phyloP scores from a whole-genome alignment of 768 basidiomycete species.

The Psilocybe sp. region DNA sequence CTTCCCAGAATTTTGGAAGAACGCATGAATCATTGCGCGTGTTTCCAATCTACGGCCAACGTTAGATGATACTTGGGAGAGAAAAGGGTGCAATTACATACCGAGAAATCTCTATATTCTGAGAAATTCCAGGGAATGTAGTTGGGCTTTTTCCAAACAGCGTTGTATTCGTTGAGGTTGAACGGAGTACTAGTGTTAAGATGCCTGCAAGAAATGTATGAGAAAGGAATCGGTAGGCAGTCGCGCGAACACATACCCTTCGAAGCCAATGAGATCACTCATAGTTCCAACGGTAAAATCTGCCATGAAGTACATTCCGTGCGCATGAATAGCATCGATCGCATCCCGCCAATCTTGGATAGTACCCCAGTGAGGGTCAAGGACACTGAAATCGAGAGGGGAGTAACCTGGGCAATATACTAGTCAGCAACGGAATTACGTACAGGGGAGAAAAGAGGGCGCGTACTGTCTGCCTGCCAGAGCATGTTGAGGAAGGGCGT shows the following conservation, averaged over 20 bases:
- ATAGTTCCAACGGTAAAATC: slow-evolving; percentile 96
- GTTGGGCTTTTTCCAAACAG: slow-evolving; percentile 69
- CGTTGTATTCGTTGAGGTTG: slow-evolving; percentile 66
- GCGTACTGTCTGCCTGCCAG: slow-evolving; percentile 95
- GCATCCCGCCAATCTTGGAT: slow-evolving; percentile 74
- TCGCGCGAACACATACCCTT: slow-evolving; percentile 47
- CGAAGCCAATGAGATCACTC: slow-evolving; percentile 81
- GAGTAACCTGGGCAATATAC: slow-evolving; percentile 69
- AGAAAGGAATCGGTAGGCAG: slow-evolving; percentile 7
- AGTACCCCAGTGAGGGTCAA: slow-evolving; percentile 93
- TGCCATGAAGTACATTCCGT: slow-evolving; percentile 88
- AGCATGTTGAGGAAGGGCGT: slow-evolving; percentile 93
- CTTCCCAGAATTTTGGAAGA: slow-evolving; percentile 78
- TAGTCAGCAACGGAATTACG: slow-evolving; percentile 7
- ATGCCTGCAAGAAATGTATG: slow-evolving; percentile 41
- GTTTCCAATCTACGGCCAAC: slow-evolving; percentile 55
- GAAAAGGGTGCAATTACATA: slow-evolving; percentile 25
- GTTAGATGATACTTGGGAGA: slow-evolving; percentile 2
- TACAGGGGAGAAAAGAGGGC: neutral
- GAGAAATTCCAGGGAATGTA: slow-evolving; percentile 87
- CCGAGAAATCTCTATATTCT: slow-evolving; percentile 80
- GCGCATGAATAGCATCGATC: slow-evolving; percentile 74
- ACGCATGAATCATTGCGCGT: slow-evolving; percentile 69
- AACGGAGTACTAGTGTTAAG: slow-evolving; percentile 84
- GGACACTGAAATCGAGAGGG: slow-evolving; percentile 83